Evolutionary conservation across 331 rosid genomes (phyloP).

Genomic region (Prunus yedoensis): DNA sequence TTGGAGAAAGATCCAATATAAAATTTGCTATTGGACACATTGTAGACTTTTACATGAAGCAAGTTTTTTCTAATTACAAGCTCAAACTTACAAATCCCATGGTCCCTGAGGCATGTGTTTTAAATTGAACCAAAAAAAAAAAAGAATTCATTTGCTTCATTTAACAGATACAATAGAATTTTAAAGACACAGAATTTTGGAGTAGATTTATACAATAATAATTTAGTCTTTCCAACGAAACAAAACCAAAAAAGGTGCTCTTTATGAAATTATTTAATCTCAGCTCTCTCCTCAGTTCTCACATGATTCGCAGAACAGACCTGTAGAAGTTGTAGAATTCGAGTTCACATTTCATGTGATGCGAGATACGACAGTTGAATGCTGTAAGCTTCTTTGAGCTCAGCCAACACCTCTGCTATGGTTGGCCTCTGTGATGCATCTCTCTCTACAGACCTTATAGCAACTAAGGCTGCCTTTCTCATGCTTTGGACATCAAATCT

Average conservation of each 20-base stretch:
- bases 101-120: too few relatives aligned
- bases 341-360: conserved; percentile 35
- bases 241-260: not conserved
- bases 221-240: not conserved
- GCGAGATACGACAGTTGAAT: conserved; percentile 70
- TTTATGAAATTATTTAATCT: not conserved
- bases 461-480: conserved; percentile 65
- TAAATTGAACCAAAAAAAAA: too few relatives aligned
- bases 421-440: conserved; percentile 85
- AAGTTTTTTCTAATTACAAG: too few relatives aligned
- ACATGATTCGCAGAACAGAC: not conserved
- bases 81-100: too few relatives aligned
- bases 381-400: conserved; percentile 66
- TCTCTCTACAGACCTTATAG: conserved; percentile 73
- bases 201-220: not conserved
- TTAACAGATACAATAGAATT: not conserved
- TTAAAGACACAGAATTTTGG: not conserved
- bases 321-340: not conserved
- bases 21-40: not conserved
- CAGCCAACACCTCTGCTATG: conserved; percentile 66
- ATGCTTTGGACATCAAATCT: conserved; percentile 68
- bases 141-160: not conserved
- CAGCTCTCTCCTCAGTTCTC: not conserved
- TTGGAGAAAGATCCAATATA: not conserved
- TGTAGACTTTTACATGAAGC: not conserved